Percentiles rank a stretch among this genome's conserved stretches.
Conservation (phyloP, 2,329 filamentous ascomycete species). For the Diaporthe vexans region DNA sequence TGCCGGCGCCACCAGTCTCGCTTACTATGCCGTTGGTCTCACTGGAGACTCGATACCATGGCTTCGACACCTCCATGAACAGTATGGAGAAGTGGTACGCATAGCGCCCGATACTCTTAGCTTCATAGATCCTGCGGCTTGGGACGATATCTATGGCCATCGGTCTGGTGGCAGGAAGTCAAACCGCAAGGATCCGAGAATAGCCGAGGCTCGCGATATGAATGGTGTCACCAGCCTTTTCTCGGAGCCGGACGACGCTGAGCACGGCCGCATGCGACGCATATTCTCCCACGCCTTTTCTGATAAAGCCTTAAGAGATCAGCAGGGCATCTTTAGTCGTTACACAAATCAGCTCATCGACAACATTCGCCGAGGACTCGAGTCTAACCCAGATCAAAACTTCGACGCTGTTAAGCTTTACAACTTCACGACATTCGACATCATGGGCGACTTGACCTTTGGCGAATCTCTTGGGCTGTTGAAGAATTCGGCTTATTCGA, state of each 20-base stretch:
- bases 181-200: background rate
- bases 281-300: conserved; percentile 14
- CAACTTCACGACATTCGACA: conserved; percentile 43
- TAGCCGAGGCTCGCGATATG: background rate
- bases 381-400: conserved; percentile 11
- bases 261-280: conserved; percentile 14
- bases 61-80: background rate
- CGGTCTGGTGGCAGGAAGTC: background rate
- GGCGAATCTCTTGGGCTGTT: conserved; percentile 44
- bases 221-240: background rate
- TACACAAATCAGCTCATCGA: background rate
- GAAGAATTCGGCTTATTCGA: conserved; percentile 36
- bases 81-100: background rate
- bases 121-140: background rate
- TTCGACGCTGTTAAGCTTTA: conserved; percentile 16
- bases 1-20: background rate
- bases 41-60: background rate
- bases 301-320: conserved; percentile 4
- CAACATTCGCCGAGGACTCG: background rate
- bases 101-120: background rate
- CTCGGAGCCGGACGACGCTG: background rate
- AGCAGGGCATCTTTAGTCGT: conserved; percentile 9
- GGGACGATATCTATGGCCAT: background rate
- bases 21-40: background rate
- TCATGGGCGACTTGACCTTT: conserved; percentile 38